Conservation (phyloP, 2,329 filamentous ascomycete species). For the Aspergillus nomiae region DNA sequence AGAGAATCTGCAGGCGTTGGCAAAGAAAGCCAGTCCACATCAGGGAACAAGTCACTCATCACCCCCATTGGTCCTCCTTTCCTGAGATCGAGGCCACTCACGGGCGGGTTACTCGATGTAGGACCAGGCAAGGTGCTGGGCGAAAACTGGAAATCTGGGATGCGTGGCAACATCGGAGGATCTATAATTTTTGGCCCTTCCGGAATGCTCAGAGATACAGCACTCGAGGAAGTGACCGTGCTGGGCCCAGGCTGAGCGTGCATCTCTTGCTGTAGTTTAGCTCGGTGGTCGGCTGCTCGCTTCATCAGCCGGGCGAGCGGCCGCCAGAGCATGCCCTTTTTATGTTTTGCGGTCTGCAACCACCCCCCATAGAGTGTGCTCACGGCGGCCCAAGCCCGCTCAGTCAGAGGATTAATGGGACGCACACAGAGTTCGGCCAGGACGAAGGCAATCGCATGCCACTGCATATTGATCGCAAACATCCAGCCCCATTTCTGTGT, state of each 20-base stretch:
- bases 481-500: slow-evolving; percentile 68
- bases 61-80: slow-evolving; percentile 29
- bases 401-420: slow-evolving; percentile 57
- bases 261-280: slow-evolving; percentile 47
- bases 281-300: slow-evolving; percentile 58
- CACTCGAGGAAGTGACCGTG: slow-evolving; percentile 5
- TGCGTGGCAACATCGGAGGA: slow-evolving; percentile 23
- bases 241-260: slow-evolving; percentile 22
- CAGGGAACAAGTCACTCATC: slow-evolving; percentile 32
- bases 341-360: slow-evolving; percentile 39
- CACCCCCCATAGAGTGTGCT: slow-evolving; percentile 47
- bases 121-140: slow-evolving; percentile 9
- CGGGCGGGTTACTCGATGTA: slow-evolving; percentile 6
- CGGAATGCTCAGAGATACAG: slow-evolving; percentile 5
- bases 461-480: slow-evolving; percentile 66
- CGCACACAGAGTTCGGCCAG: slow-evolving; percentile 60
- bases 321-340: slow-evolving; percentile 63
- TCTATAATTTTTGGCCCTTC: slow-evolving; percentile 11
- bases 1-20: slow-evolving; percentile 16
- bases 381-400: slow-evolving; percentile 63
- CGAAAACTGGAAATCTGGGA: slow-evolving; percentile 17
- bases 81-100: slow-evolving; percentile 27
- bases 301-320: slow-evolving; percentile 63
- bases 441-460: slow-evolving; percentile 62
- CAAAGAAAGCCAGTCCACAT: slow-evolving; percentile 27